phyloP scores from a whole-genome alignment of 2,329 filamentous ascomycete species.

The Colletotrichum scovillei region DNA sequence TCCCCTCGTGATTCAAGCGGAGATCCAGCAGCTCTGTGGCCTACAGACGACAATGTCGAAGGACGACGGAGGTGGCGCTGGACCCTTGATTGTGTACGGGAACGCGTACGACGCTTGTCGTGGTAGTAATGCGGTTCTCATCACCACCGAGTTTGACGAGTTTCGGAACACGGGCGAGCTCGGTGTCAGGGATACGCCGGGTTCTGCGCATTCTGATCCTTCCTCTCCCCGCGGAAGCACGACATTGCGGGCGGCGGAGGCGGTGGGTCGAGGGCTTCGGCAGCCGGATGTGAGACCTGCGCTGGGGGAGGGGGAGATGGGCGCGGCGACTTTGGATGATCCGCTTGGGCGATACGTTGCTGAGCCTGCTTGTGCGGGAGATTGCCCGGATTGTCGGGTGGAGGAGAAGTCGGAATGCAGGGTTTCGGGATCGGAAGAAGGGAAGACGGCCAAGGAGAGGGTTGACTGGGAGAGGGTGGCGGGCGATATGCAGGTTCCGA shows the following conservation, averaged over 20 bases:
- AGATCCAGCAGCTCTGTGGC: conserved; percentile 58
- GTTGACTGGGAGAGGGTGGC: conserved; percentile 65
- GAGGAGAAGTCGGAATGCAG: conserved; percentile 50
- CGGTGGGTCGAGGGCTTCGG: conserved; percentile 41
- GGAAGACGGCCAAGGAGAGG: conserved; percentile 58
- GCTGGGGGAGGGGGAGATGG: conserved; percentile 42
- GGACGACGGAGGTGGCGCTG: conserved; percentile 49
- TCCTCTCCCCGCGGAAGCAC: conserved; percentile 41
- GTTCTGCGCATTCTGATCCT: not conserved
- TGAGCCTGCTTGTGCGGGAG: conserved; percentile 56
- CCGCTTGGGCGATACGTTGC: conserved; percentile 56
- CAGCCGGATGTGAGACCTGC: conserved; percentile 58
- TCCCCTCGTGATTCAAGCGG: conserved; percentile 59
- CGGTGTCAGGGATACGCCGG: conserved; percentile 15
- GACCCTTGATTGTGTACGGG: conserved; percentile 59
- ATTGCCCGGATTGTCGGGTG: conserved; percentile 63
- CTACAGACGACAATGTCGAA: conserved; percentile 40
- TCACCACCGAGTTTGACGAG: conserved; percentile 67
- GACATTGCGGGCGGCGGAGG: conserved; percentile 40
- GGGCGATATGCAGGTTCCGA: conserved; percentile 61
- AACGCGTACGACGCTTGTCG: conserved; percentile 61
- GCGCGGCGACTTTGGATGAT: conserved; percentile 46
- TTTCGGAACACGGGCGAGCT: conserved; percentile 54
- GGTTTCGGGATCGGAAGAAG: conserved; percentile 49
- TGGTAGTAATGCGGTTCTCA: conserved; percentile 61